Conservation (phyloP, 441 rosid species). For the Brassica hybrid region DNA sequence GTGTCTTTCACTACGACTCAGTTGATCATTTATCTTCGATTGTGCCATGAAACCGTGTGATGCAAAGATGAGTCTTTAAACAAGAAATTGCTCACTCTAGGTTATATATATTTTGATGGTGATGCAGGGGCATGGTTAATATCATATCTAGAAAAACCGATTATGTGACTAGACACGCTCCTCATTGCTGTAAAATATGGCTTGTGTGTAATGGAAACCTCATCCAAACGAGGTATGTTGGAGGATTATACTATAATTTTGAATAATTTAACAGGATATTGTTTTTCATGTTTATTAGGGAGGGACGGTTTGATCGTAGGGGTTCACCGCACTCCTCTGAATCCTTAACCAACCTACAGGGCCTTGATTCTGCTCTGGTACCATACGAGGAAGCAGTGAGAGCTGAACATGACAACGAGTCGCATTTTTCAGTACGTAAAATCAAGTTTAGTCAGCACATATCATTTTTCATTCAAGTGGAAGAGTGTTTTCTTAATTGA, state of each 20-base stretch:
- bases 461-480: not conserved
- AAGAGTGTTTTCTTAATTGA: constrained; percentile 11
- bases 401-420: constrained; percentile 40
- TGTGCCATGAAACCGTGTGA: not conserved
- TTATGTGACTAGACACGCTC: constrained; percentile 47
- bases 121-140: constrained; percentile 56
- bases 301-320: constrained; percentile 37
- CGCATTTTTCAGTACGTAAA: constrained; percentile 35
- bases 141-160: constrained; percentile 59
- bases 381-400: constrained; percentile 41
- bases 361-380: constrained; percentile 29
- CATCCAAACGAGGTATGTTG: constrained; percentile 53
- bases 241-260: constrained; percentile 26
- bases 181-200: constrained; percentile 58
- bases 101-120: constrained; percentile 15
- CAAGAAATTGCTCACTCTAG: not conserved
- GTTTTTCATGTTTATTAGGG: constrained; percentile 40
- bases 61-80: constrained; percentile 5
- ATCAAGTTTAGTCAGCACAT: constrained; percentile 2
- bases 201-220: constrained; percentile 60
- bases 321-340: constrained; percentile 31
- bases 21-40: not conserved
- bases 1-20: not conserved
- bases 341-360: constrained; percentile 29
- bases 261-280: not conserved